These are phyloP conservation scores for Asterionellopsis glacialis DNA, from an alignment of 108 stramenopile species.

Conservation along the genomic window DNA sequence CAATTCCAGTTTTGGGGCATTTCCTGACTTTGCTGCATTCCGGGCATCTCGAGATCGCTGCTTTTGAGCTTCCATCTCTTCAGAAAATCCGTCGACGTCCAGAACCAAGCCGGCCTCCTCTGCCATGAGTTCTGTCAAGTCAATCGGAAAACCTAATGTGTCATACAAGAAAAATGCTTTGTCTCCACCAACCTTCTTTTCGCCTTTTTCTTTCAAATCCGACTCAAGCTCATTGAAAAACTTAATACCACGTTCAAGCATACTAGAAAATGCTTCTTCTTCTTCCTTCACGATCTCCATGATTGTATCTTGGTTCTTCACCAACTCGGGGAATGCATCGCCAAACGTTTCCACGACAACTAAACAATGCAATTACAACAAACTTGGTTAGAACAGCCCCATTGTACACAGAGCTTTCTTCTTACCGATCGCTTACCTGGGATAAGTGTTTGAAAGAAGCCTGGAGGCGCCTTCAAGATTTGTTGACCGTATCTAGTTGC, in stretches of 20 bases:
- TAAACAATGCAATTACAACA: slow-evolving; percentile 1
- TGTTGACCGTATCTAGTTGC: slow-evolving; percentile 98
- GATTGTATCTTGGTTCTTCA: slow-evolving; percentile 68
- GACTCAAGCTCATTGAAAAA: slow-evolving; percentile 87
- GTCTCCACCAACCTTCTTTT: slow-evolving; percentile 78
- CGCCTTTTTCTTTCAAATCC: slow-evolving; percentile 59
- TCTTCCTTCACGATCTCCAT: slow-evolving; percentile 89
- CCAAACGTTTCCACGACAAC: slow-evolving; percentile 89
- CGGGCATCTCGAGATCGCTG: slow-evolving; percentile 69
- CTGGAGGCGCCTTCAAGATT: slow-evolving; percentile 86
- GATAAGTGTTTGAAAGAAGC: slow-evolving; percentile 90
- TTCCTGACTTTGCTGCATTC: slow-evolving; percentile 49
- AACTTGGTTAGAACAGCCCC: neutral
- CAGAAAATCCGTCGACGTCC: slow-evolving; percentile 84
- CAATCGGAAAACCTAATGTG: slow-evolving; percentile 96
- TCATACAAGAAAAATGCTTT: slow-evolving; percentile 95
- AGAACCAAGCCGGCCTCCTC: slow-evolving; percentile 89
- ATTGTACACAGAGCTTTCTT: neutral
- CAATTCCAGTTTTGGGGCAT: slow-evolving; percentile 68
- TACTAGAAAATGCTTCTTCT: slow-evolving; percentile 85
- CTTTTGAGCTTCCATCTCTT: slow-evolving; percentile 87
- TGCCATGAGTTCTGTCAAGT: slow-evolving; percentile 97
- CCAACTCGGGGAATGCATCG: slow-evolving; percentile 92
- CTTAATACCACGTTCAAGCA: slow-evolving; percentile 93
- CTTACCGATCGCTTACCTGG: slow-evolving; percentile 32